A percentile compares a stretch with the other conserved stretches of the same genome.
Evolutionary conservation across 1,284 basidiomycete genomes (phyloP).

Genomic region (Marasmius tenuissimus): DNA sequence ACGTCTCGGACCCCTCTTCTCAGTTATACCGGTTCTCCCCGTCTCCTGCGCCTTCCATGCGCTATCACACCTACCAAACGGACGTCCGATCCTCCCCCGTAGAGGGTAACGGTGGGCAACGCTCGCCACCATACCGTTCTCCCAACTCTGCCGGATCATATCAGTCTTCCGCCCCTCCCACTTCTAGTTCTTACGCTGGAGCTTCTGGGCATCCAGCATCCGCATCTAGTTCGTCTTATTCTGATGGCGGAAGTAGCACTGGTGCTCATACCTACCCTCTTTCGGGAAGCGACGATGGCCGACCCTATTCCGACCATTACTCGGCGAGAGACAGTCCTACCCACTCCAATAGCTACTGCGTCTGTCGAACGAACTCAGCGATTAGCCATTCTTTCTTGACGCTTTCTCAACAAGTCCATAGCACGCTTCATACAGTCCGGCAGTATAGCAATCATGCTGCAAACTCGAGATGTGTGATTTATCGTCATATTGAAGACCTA

Average conservation of each 20-base stretch:
- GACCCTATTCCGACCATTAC: slow-evolving; percentile 41
- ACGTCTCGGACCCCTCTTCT: slow-evolving; percentile 42
- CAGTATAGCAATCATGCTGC: slow-evolving; percentile 61
- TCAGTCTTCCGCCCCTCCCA: slow-evolving; percentile 20
- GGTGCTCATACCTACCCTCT: slow-evolving; percentile 32
- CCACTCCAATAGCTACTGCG: slow-evolving; percentile 45
- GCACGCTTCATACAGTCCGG: slow-evolving; percentile 52
- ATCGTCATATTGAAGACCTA: slow-evolving; percentile 61
- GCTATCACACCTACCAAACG: slow-evolving; percentile 40
- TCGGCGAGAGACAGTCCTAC: slow-evolving; percentile 25
- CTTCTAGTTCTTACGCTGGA: slow-evolving; percentile 20
- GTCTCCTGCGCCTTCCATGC: slow-evolving; percentile 46
- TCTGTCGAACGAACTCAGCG: slow-evolving; percentile 64
- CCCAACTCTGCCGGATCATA: slow-evolving; percentile 14
- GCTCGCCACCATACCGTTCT: slow-evolving; percentile 16
- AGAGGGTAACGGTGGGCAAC: slow-evolving; percentile 14
- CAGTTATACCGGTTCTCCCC: slow-evolving; percentile 64
- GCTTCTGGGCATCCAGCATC: slow-evolving; percentile 27
- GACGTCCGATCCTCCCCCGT: slow-evolving; percentile 29
- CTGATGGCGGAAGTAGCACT: slow-evolving; percentile 40
- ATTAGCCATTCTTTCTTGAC: slow-evolving; percentile 56
- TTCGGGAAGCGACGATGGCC: slow-evolving; percentile 45
- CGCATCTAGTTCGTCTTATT: slow-evolving; percentile 39
- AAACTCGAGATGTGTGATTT: slow-evolving; percentile 54
- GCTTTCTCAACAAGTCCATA: slow-evolving; percentile 65